These are phyloP conservation scores for Eucalyptus regnans DNA, from an alignment of 345 rosid species.

Conservation along the genomic window DNA sequence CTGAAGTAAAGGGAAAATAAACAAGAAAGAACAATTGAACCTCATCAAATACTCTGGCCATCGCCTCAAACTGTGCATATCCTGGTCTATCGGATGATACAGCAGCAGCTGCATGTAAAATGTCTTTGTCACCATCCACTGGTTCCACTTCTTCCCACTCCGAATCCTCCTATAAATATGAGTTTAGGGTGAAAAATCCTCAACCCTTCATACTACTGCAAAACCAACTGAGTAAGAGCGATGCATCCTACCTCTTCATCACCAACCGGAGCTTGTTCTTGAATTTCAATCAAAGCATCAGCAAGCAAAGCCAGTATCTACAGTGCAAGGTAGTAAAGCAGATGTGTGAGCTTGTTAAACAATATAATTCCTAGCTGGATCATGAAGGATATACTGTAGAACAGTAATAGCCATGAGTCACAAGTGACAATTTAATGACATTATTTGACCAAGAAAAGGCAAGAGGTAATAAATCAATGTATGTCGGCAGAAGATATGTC, in stretches of 20 bases:
- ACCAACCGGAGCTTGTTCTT: constrained; percentile 50
- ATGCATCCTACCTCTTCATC: constrained; percentile 50
- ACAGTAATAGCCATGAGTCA: not conserved
- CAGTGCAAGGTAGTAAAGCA: not conserved
- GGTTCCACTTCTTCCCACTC: constrained; percentile 85
- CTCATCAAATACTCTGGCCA: constrained; percentile 56
- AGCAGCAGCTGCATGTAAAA: constrained; percentile 34
- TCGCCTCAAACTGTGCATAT: constrained; percentile 70
- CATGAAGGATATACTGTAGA: not conserved
- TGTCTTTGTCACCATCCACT: constrained; percentile 30
- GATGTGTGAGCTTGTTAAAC: not conserved
- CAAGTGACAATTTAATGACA: not conserved
- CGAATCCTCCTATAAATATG: constrained; percentile 30
- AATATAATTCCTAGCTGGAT: not conserved
- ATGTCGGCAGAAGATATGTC: not conserved
- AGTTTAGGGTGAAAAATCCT: not conserved
- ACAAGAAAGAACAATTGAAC: constrained; percentile 5
- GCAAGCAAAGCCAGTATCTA: constrained; percentile 78
- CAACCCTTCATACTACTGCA: not conserved
- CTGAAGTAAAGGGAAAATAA: not conserved
- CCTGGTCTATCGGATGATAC: constrained; percentile 41
- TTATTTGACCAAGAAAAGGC: not conserved
- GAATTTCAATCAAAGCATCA: constrained; percentile 71
- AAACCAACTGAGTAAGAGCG: not conserved
- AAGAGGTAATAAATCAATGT: not conserved